Evolutionary conservation across 179 eudicot genomes (phyloP).

Genomic region (Beta macrorhiza): DNA sequence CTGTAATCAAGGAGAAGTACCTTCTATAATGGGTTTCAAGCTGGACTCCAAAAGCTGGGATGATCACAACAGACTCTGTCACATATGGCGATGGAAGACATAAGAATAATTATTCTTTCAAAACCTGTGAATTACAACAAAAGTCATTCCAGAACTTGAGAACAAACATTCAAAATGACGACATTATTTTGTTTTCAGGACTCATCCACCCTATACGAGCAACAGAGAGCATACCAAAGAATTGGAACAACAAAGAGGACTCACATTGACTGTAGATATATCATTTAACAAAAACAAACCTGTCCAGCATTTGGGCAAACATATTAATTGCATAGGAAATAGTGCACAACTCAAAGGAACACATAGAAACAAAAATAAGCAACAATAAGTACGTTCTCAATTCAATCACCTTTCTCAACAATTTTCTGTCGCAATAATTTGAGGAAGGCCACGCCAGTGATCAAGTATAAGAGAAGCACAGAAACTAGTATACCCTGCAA

Average conservation of each 20-base stretch:
- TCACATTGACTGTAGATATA: background rate
- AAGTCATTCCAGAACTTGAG: background rate
- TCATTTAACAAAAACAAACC: background rate
- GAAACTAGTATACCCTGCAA: slow-evolving; percentile 46
- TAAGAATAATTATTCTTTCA: slow-evolving; percentile 11
- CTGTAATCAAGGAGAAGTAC: slow-evolving; percentile 34
- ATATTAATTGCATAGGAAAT: background rate
- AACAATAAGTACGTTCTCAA: background rate
- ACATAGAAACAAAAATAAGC: background rate
- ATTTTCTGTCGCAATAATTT: slow-evolving; percentile 39
- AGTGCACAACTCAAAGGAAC: background rate
- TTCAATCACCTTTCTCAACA: slow-evolving; percentile 66
- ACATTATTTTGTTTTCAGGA: background rate
- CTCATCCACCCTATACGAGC: background rate
- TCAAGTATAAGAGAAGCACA: slow-evolving; percentile 42
- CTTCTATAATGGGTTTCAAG: slow-evolving; percentile 83
- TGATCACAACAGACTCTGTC: slow-evolving; percentile 77
- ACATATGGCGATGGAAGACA: slow-evolving; percentile 7
- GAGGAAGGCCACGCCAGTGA: slow-evolving; percentile 40
- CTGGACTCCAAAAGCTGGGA: slow-evolving; percentile 87
- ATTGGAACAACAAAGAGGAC: background rate
- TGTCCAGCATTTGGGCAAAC: background rate
- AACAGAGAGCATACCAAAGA: background rate
- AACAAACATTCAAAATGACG: background rate
- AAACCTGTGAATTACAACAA: background rate